Conservation (phyloP, 805 yeast species). For the Nakazawaea ernobii region DNA sequence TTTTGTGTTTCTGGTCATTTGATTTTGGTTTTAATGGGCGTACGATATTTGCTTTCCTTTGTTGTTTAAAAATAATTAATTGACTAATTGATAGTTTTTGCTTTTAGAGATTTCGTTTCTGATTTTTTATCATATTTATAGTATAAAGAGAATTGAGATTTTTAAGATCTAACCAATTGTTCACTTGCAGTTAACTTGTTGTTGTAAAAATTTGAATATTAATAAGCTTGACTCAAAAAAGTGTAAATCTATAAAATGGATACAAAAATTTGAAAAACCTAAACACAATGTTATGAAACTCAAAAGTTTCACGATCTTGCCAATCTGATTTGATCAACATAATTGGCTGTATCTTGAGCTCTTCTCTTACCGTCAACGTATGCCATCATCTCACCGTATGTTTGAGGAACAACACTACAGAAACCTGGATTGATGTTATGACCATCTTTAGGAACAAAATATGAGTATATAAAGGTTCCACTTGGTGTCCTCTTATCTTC, state of each 20-base stretch:
- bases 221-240: too few relatives aligned
- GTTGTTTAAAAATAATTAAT: background rate
- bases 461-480: slow-evolving; percentile 85
- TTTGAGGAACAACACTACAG: slow-evolving; percentile 76
- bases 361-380: slow-evolving; percentile 88
- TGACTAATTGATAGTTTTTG: background rate
- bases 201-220: too few relatives aligned
- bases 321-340: slow-evolving; percentile 41
- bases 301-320: background rate
- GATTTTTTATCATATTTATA: too few relatives aligned
- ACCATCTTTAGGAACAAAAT: slow-evolving; percentile 67
- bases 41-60: background rate
- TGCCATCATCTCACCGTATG: slow-evolving; percentile 89
- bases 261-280: too few relatives aligned
- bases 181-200: too few relatives aligned
- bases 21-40: background rate
- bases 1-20: background rate
- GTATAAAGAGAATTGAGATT: too few relatives aligned
- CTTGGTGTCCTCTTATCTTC: slow-evolving; percentile 59
- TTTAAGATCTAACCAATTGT: too few relatives aligned
- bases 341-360: slow-evolving; percentile 74
- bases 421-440: slow-evolving; percentile 47
- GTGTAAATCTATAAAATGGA: too few relatives aligned
- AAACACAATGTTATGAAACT: too few relatives aligned
- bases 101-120: background rate